Evolutionary conservation across 306 rosid genomes (phyloP), one percentile per base, ranked within the genome.

Genomic region (Leucaena leucocephala): DNA sequence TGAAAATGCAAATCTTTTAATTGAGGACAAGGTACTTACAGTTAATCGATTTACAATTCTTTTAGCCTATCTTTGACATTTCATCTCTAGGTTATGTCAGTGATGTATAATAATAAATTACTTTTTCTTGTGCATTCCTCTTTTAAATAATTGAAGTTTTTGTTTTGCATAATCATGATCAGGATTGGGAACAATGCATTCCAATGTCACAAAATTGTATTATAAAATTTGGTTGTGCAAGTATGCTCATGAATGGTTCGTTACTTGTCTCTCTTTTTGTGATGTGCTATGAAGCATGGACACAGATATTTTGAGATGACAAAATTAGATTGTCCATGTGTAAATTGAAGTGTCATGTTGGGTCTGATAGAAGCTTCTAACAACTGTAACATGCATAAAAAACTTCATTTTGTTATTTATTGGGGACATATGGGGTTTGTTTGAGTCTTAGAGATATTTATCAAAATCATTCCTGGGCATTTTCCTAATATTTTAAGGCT

Each of bases 1-100:
- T 54, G 99, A 95, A 88, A 90, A 87, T 83, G 96, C 99, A 70
- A 90, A 95, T 85, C 85, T 81, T 52, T 86, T 90, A 77, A 96
- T 95, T 52, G 96, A 91, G 87, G 99, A 95, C 81, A 95, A 86
- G 76, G 98, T 93, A 87, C 68, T 42, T 21, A 35, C 74, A 15
- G 72, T 61, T 77, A 34, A 38, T 82, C 80, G 71, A 61, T 57
- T 58, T 80, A 44, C 54, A 52, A 54, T 68, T 81, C 58, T 69
- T 45, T 80, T 76, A 65, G 21, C 69, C 83, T 45, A 52, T 27
- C 27, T 77, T 58, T 33, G 57, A 9, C 48, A 33, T 78, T 15
- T 65, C 72, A 43, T 79, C 72, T 43, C 52, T 73, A 70, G 59
- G 43, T 76, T 68, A 65, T 59, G 64, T 36, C 62, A 33, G 7